Conservation (phyloP, 495 filamentous ascomycete genomes). For the Penicillium ucsense region DNA sequence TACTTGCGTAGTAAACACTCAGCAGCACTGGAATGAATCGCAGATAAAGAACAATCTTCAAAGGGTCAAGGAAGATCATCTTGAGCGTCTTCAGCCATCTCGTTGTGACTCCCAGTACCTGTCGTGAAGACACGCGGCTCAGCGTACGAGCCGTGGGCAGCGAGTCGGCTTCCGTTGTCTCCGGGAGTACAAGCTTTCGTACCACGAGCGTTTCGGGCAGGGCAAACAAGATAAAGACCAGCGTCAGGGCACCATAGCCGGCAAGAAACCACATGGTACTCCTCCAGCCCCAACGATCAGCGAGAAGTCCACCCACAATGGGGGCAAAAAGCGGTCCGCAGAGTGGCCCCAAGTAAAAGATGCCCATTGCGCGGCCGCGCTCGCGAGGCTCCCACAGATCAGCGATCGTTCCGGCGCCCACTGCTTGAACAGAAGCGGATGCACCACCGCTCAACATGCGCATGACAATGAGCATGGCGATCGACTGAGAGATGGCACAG, state of each 20-base stretch:
- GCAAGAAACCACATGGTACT: conserved; percentile 82
- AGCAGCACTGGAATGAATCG: conserved; percentile 71
- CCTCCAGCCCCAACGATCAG: conserved; percentile 66
- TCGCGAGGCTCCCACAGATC: conserved; percentile 82
- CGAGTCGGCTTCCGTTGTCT: conserved; percentile 11
- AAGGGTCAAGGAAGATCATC: conserved; percentile 66
- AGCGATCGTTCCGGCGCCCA: conserved; percentile 86
- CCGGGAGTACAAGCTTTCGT: conserved; percentile 12
- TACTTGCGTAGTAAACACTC: conserved; percentile 71
- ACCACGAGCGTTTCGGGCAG: conserved; percentile 58
- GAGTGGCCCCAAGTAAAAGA: conserved; percentile 88
- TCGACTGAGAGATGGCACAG: conserved; percentile 62
- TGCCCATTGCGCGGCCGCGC: conserved; percentile 80
- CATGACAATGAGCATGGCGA: conserved; percentile 80
- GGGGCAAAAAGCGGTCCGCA: conserved; percentile 76
- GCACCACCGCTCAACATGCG: conserved; percentile 74
- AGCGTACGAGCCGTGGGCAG: conserved; percentile 25
- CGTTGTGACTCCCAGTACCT: conserved; percentile 49
- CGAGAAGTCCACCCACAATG: conserved; percentile 74
- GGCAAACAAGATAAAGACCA: conserved; percentile 53
- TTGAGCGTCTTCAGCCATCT: conserved; percentile 46
- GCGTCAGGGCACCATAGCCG: conserved; percentile 59
- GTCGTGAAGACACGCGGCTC: conserved; percentile 51
- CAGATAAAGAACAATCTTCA: conserved; percentile 69
- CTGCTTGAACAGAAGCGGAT: conserved; percentile 80